Evolutionary conservation across 2,329 filamentous ascomycete species (phyloP).

Genomic region (Fragosphaeria purpurea): DNA sequence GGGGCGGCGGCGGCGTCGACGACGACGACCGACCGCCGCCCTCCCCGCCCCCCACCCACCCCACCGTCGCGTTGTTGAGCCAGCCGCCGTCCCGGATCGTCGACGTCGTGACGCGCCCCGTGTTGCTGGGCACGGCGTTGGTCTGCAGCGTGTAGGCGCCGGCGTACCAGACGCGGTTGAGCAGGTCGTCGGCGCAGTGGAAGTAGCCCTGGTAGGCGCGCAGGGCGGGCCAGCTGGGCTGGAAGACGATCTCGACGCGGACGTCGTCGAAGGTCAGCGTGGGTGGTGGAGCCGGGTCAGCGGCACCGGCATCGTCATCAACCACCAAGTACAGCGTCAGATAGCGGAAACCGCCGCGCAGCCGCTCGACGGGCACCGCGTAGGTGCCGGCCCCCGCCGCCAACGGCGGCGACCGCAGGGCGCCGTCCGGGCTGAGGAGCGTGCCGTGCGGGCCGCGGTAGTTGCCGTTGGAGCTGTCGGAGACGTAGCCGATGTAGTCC

Average conservation of each 20-base stretch:
- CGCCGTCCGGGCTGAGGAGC: conserved; percentile 33
- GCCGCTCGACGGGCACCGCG: conserved; percentile 29
- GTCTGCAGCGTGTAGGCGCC: conserved; percentile 37
- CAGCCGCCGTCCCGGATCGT: conserved; percentile 29
- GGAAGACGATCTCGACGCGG: conserved; percentile 26
- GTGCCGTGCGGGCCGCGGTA: conserved; percentile 21
- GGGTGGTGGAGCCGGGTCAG: neutral
- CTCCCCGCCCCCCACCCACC: conserved; percentile 1
- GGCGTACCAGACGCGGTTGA: conserved; percentile 44
- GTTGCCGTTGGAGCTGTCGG: conserved; percentile 31
- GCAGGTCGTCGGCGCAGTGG: conserved; percentile 30
- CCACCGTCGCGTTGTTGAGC: conserved; percentile 24
- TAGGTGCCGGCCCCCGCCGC: conserved; percentile 19
- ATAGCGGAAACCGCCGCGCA: conserved; percentile 44
- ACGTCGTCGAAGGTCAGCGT: conserved; percentile 23
- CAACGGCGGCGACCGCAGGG: conserved; percentile 19
- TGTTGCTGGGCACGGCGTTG: conserved; percentile 22
- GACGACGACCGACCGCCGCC: too few species aligned
- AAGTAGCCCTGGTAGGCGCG: conserved; percentile 46
- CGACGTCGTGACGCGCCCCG: conserved; percentile 19
- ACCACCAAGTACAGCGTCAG: conserved; percentile 32
- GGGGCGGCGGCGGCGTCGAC: conserved; percentile 8
- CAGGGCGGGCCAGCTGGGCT: conserved; percentile 34
- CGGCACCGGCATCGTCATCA: neutral
- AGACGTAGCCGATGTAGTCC: conserved; percentile 35